Conservation (phyloP, 345 rosid genomes). For the Linum usitatissimum region DNA sequence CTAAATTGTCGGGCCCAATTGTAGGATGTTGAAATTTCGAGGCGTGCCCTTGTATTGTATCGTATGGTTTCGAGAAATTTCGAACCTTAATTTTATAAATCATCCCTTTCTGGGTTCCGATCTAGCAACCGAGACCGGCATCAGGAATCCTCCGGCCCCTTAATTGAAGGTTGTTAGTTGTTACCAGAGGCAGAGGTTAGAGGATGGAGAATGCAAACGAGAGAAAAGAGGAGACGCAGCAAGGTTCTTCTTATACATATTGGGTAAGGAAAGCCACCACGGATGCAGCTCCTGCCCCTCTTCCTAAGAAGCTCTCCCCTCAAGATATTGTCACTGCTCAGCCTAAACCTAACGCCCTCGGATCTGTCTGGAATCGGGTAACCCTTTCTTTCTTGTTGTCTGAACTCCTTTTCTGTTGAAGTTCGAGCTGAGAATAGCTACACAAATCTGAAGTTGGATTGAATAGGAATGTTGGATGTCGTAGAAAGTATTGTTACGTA, state of each 20-base stretch:
- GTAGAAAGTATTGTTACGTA: no score
- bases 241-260: constrained; percentile 46
- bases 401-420: neutral
- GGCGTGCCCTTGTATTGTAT: no score
- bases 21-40: no score
- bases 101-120: neutral
- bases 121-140: neutral
- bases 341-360: constrained; percentile 34
- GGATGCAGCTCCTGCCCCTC: constrained; percentile 80
- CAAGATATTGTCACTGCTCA: constrained; percentile 25
- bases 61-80: neutral
- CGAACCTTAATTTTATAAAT: neutral
- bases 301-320: constrained; percentile 47
- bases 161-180: neutral
- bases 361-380: constrained; percentile 84
- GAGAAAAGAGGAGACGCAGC: constrained; percentile 13
- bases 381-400: neutral
- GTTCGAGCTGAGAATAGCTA: neutral
- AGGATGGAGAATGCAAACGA: constrained; percentile 5
- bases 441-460: neutral
- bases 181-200: neutral
- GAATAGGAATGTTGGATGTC: neutral
- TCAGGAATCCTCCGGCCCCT: no score
- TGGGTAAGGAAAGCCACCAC: constrained; percentile 68
- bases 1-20: no score